Conservation (phyloP, 305 asterid species). For the Fraxinus nigra region DNA sequence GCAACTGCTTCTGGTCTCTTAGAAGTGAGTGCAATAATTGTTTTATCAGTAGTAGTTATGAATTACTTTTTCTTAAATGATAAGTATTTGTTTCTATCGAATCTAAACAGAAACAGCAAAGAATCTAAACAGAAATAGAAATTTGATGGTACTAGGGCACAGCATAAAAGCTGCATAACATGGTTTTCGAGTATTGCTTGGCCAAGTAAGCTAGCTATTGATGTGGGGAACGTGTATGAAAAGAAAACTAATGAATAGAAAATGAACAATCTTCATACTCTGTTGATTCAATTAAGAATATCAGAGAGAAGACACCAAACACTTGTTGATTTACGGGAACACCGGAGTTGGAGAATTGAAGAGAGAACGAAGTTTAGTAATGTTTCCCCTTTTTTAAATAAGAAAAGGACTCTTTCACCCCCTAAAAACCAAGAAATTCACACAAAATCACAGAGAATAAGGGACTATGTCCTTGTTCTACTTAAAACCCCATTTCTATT, state of each 20-base stretch:
- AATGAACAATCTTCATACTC: not conserved
- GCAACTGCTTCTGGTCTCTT: constrained; percentile 15
- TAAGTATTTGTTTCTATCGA: not conserved
- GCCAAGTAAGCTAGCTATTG: not conserved
- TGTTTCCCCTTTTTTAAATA: not conserved
- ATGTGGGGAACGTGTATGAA: not conserved
- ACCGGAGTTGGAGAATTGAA: not conserved
- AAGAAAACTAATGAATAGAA: not conserved
- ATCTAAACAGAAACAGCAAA: not conserved
- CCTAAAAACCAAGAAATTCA: not conserved
- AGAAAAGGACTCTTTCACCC: not conserved
- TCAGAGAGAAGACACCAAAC: not conserved
- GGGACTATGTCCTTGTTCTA: not conserved
- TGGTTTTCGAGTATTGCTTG: not conserved
- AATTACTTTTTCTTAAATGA: constrained; percentile 15
- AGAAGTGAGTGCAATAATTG: constrained; percentile 25
- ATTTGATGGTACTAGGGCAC: not conserved
- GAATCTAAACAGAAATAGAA: not conserved
- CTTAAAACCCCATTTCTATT: not conserved
- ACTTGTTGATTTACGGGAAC: not conserved
- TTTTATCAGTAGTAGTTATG: constrained; percentile 8
- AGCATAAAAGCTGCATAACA: not conserved
- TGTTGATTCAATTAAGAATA: not conserved
- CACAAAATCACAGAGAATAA: not conserved
- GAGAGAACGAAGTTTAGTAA: not conserved